Evolutionary conservation across 2,329 filamentous ascomycete genomes (phyloP).

Genomic region (Keithomyces neogunnii): DNA sequence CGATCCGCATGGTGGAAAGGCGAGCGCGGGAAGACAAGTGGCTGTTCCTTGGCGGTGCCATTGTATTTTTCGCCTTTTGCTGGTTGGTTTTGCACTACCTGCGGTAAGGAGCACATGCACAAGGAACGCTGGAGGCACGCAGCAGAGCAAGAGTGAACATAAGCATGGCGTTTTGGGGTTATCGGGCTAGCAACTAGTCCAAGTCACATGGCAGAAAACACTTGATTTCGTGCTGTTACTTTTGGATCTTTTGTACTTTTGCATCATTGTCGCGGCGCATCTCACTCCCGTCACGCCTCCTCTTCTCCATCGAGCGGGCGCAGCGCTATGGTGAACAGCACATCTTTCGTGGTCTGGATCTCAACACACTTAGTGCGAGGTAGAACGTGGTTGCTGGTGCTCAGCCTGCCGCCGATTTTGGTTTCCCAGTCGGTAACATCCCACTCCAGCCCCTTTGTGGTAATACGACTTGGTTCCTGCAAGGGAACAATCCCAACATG

Average conservation of each 20-base stretch:
- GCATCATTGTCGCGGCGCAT: background rate
- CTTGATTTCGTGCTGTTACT: background rate
- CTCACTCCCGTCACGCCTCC: conserved; percentile 13
- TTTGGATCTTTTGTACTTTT: background rate
- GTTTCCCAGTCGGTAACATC: conserved; percentile 79
- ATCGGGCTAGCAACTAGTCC: conserved; percentile 6
- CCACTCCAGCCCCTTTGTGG: conserved; percentile 79
- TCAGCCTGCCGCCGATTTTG: conserved; percentile 62
- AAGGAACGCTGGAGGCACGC: conserved; percentile 2
- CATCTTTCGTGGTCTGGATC: conserved; percentile 53
- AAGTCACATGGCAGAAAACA: background rate
- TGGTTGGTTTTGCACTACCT: conserved; percentile 84
- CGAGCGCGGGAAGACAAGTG: conserved; percentile 92
- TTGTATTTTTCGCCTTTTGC: conserved; percentile 85
- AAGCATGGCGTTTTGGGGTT: conserved; percentile 11
- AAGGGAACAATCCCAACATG: conserved; percentile 83
- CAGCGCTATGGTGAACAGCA: conserved; percentile 69
- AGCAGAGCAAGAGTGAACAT: background rate
- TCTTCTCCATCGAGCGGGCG: conserved; percentile 26
- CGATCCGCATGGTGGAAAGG: conserved; percentile 92
- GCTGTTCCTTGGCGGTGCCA: conserved; percentile 85
- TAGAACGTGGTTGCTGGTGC: conserved; percentile 72
- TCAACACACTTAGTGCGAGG: conserved; percentile 50
- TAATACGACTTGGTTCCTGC: conserved; percentile 68
- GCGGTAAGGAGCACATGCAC: conserved; percentile 28